A percentile compares a stretch with the other conserved stretches of the same genome.
These are phyloP conservation scores for Sporisorium sorghi DNA, from an alignment of 1,284 basidiomycete species.

Conservation along the genomic window DNA sequence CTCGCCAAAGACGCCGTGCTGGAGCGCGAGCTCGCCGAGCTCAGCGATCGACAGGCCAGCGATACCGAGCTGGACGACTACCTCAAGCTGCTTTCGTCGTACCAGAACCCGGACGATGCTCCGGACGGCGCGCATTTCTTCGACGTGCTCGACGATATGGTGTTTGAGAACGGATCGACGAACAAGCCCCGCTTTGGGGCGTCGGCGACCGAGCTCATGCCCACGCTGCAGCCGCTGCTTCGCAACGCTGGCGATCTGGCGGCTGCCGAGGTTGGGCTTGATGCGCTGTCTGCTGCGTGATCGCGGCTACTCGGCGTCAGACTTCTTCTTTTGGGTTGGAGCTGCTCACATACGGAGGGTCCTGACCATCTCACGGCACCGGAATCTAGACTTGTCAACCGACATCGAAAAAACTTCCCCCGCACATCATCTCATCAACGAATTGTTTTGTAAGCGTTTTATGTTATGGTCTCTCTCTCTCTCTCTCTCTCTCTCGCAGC, in stretches of 20 bases:
- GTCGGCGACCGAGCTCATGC: slow-evolving; percentile 3
- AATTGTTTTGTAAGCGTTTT: too few species aligned
- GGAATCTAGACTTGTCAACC: too few species aligned
- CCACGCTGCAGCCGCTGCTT: slow-evolving; percentile 19
- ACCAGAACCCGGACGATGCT: slow-evolving; percentile 46
- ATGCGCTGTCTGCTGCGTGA: slow-evolving; percentile 27
- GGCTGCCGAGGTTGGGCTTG: slow-evolving; percentile 37
- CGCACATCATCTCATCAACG: too few species aligned
- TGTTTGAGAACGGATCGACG: slow-evolving; percentile 31
- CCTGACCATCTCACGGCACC: too few species aligned
- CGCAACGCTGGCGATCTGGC: slow-evolving; percentile 24
- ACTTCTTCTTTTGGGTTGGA: too few species aligned
- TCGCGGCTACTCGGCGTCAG: too few species aligned
- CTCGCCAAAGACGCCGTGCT: neutral
- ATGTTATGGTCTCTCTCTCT: too few species aligned
- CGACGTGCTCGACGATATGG: slow-evolving; percentile 45
- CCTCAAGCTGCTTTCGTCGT: slow-evolving; percentile 42
- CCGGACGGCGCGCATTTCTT: slow-evolving; percentile 42
- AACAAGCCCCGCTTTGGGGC: slow-evolving; percentile 27
- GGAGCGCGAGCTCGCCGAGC: slow-evolving; percentile 12
- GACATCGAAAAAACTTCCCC: too few species aligned
- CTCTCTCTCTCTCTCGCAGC: too few species aligned
- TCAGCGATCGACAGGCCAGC: slow-evolving; percentile 11
- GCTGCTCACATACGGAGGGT: neutral
- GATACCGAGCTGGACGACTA: slow-evolving; percentile 44